Base-by-base conservation (phyloP, 805 yeast species). In the Blastobotrys mokoenaii region DNA sequence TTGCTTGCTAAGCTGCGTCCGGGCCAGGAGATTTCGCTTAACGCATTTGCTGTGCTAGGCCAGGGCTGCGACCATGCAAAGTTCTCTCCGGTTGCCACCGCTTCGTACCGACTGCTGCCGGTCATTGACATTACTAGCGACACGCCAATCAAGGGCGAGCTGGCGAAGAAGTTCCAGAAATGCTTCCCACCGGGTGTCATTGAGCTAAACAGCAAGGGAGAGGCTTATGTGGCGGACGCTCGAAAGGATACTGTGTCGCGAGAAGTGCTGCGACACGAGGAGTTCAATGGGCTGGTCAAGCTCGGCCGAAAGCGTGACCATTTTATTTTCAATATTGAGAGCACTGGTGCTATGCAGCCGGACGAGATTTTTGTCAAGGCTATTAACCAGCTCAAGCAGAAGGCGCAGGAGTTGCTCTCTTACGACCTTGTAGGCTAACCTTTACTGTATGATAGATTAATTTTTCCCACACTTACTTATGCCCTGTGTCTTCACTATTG, bases 201-300 rank as follows among this genome's bases (percentile, higher is more conserved):
- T 62, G 96, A 74, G 32, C 77, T 89, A 48, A 71, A 80, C 58
- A 61, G 73, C 5, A 84, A 77, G 42, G 71, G 70, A 8, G 77
- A 78, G 56, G 97, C 97, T 0, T 77, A 62, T 53, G 95, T 93
- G 11, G 75, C 80, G 51, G 96, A 93, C 66, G 79, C 97, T 2
- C 79, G 98, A 71, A 84, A 79, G 60, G 98, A 93, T 65, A 93
- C 98, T 1, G 98, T 93, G 35, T 86, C 96, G 4, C 79, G 98
- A 67, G 98, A 93, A 66, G 97, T 89, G 10, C 73, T 93, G 56
- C 80, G 98, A 65, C 96, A 93, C 65, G 84, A 79, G 43, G 96
- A 93, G 63, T 93, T 93, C 58, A 72, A 80, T 40, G 94, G 84
- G 35, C 84, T 85, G 57, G 97, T 93, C 46, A 84, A 83, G 65